Conservation (phyloP, 805 yeast genomes). For the Kuraishia molischiana region DNA sequence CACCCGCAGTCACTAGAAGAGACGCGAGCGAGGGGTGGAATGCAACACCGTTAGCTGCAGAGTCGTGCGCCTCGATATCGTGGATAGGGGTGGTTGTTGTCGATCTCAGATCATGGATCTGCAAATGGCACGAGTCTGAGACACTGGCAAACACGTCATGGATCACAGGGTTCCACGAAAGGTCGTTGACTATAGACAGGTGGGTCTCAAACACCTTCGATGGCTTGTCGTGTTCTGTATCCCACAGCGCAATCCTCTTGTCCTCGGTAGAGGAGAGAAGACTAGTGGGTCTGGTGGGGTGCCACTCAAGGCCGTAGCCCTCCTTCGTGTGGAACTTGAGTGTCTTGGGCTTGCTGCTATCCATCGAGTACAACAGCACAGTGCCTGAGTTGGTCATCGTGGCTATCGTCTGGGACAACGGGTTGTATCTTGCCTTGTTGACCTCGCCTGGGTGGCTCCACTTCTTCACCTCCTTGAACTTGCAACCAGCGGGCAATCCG, state of each 20-base stretch:
- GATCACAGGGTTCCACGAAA: conserved; percentile 42
- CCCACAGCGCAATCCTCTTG: conserved; percentile 64
- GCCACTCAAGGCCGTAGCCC: conserved; percentile 71
- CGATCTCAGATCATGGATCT: conserved; percentile 49
- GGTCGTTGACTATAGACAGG: conserved; percentile 52
- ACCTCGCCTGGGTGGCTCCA: conserved; percentile 64
- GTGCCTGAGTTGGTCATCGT: conserved; percentile 46
- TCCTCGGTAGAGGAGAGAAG: conserved; percentile 63
- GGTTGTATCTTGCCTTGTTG: conserved; percentile 49
- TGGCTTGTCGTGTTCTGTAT: conserved; percentile 29
- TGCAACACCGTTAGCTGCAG: conserved; percentile 57
- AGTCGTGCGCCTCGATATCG: conserved; percentile 34
- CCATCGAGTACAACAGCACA: conserved; percentile 30
- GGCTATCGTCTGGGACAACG: conserved; percentile 36
- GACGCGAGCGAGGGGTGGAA: conserved; percentile 49
- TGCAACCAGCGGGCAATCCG: conserved; percentile 22
- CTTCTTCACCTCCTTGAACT: conserved; percentile 31
- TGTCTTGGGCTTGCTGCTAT: conserved; percentile 9
- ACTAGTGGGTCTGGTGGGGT: conserved; percentile 25
- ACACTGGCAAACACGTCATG: conserved; percentile 54
- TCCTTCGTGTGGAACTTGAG: conserved; percentile 51
- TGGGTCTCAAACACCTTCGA: conserved; percentile 39
- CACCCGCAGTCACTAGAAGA: conserved; percentile 67
- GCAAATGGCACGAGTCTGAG: conserved; percentile 55
- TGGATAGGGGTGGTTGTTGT: conserved; percentile 9